phyloP scores from a whole-genome alignment of 2,329 filamentous ascomycete genomes.

The Saccharata proteae region DNA sequence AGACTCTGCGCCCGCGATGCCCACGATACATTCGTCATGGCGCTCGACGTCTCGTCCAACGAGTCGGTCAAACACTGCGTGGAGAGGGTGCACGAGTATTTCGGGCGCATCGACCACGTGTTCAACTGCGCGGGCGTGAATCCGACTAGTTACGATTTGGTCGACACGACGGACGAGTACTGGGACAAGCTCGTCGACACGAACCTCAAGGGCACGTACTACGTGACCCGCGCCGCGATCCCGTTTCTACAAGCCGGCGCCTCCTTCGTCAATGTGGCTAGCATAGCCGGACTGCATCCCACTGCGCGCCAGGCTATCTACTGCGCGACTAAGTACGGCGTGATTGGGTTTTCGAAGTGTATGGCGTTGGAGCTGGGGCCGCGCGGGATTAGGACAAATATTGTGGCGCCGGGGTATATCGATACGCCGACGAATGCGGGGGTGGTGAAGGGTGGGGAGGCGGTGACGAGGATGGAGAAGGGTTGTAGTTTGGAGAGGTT shows the following conservation, averaged over 20 bases:
- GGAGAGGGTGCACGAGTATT: constrained; percentile 27
- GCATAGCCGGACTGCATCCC: constrained; percentile 93
- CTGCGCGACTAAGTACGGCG: constrained; percentile 58
- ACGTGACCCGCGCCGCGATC: constrained; percentile 94
- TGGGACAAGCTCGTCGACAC: constrained; percentile 91
- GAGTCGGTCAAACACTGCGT: constrained; percentile 49
- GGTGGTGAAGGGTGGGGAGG: constrained; percentile 36
- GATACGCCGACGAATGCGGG: constrained; percentile 38
- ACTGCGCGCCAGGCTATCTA: constrained; percentile 99
- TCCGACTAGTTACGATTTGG: constrained; percentile 76
- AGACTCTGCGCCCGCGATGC: constrained; percentile 86
- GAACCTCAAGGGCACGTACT: constrained; percentile 89
- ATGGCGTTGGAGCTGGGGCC: constrained; percentile 8
- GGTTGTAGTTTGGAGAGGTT: constrained; percentile 31
- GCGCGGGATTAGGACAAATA: constrained; percentile 6
- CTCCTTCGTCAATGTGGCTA: constrained; percentile 91
- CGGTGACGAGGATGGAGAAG: constrained; percentile 26
- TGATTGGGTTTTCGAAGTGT: constrained; percentile 68
- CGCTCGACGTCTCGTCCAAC: constrained; percentile 73
- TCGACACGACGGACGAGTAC: constrained; percentile 89
- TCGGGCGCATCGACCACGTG: constrained; percentile 83
- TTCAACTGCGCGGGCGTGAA: constrained; percentile 98
- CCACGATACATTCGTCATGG: constrained; percentile 83
- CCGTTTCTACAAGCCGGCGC: constrained; percentile 96
- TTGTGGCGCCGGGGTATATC: constrained; percentile 25